Evolutionary conservation across 192 early-diverging fungal species (phyloP), one percentile per base, ranked within the genome.

Genomic region (Coemansia sp.): DNA sequence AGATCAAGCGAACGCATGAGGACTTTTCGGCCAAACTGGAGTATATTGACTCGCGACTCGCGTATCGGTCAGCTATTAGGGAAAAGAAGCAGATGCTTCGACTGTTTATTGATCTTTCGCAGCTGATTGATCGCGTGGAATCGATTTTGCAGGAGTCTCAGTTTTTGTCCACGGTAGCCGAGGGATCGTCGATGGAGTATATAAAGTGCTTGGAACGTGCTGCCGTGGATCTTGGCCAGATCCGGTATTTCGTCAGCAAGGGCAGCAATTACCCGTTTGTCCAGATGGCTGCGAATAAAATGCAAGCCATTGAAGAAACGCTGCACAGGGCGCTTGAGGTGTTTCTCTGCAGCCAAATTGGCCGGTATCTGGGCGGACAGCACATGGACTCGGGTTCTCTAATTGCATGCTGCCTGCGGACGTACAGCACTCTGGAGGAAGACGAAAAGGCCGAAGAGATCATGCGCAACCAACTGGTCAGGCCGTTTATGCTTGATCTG

Each of bases 131-230:
- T 36, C 69, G 74, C 15, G 78, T 65, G 12, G 51, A 63, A 1
- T 48, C 49, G 15, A 63, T 73, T 5, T 32, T 81, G 57, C 18
- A 42, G 22, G 73, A 75, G 41, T 58, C 73, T 0, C 62, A 66
- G 49, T 39, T 16, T 36, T 58, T 19, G 5, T n/a, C 4, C 2
- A 43, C 21, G 43, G 5, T 37, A 22, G 45, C 40, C 8, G 67
- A 21, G 26, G 54, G 46, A 15, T 42, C 37, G n/a, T 26, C 57
- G 8, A 7, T 59, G 39, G 74, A 76, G 43, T 60, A 71, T 49
- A 45, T 72, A 65, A 73, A 72, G 76, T 66, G 69, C 32, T 45
- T 76, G 58, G 78, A 81, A 65, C 56, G 78, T 15, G 70, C 71
- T 8, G 73, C 73, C 0, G 73, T 61, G 19, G 78, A 81, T 36